phyloP scores from a whole-genome alignment of 106 monocot genomes.

The Amphibolis antarctica region DNA sequence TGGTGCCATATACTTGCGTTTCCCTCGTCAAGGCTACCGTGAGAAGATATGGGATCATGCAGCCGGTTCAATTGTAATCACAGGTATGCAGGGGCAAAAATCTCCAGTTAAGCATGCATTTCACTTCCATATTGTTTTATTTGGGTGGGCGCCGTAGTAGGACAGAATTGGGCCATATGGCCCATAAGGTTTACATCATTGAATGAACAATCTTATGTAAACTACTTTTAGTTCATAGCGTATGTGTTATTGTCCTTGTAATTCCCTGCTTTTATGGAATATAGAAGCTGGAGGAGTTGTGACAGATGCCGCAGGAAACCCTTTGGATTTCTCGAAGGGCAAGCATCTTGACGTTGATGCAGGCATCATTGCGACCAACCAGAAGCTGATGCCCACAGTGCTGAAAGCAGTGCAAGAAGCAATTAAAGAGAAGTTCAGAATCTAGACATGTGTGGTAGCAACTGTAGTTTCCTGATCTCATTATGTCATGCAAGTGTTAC shows the following conservation, averaged over 20 bases:
- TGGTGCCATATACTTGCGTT: slow-evolving; percentile 90
- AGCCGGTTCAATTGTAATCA: slow-evolving; percentile 84
- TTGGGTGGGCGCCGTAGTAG: not conserved
- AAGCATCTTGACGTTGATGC: slow-evolving; percentile 81
- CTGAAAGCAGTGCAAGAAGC: slow-evolving; percentile 66
- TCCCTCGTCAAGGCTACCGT: slow-evolving; percentile 83
- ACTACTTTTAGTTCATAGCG: not conserved
- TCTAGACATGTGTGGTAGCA: no score
- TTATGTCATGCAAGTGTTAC: no score
- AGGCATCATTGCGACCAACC: slow-evolving; percentile 83
- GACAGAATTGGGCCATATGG: no score
- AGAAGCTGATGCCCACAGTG: slow-evolving; percentile 72
- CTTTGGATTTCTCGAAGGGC: slow-evolving; percentile 90
- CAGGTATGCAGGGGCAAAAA: slow-evolving; percentile 36
- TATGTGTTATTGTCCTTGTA: not conserved
- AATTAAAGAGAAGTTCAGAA: slow-evolving; percentile 33
- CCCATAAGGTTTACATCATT: no score
- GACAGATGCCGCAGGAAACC: slow-evolving; percentile 79
- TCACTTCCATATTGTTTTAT: not conserved
- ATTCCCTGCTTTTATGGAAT: not conserved
- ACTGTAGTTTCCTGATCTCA: no score
- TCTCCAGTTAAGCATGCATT: not conserved
- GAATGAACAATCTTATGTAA: not conserved
- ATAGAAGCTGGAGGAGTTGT: slow-evolving; percentile 94
- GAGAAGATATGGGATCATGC: slow-evolving; percentile 99